A percentile compares a stretch with the other conserved stretches of the same genome.
Conservation (phyloP, 1,139 yeast genomes). For the Hyphopichia fennica region DNA sequence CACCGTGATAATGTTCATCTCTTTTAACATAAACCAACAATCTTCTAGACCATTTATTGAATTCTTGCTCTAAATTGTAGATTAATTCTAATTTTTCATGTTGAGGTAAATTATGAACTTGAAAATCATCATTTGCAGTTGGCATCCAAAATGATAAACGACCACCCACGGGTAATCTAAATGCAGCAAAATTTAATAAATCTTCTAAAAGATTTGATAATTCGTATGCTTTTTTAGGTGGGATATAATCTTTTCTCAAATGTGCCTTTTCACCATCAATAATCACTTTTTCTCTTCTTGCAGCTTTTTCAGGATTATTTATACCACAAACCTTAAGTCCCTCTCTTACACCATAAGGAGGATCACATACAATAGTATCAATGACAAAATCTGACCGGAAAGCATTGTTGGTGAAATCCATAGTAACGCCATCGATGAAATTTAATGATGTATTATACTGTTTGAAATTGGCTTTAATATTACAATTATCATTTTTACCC, state of each 20-base stretch:
- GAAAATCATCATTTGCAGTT: conserved; percentile 85
- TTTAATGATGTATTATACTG: conserved; percentile 63
- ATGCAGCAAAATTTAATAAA: conserved; percentile 68
- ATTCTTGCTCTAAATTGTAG: conserved; percentile 80
- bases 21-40: conserved; percentile 76
- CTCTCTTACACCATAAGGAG: conserved; percentile 97
- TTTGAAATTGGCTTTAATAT: conserved; percentile 66
- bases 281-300: conserved; percentile 67
- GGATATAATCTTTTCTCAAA: conserved; percentile 78
- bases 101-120: conserved; percentile 72
- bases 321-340: conserved; percentile 94
- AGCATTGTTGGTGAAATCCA: conserved; percentile 95
- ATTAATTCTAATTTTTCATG: conserved; percentile 71
- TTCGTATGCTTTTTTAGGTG: conserved; percentile 90
- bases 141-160: conserved; percentile 98
- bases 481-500: conserved; percentile 59
- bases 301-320: conserved; percentile 53
- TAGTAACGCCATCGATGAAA: conserved; percentile 75
- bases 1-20: conserved; percentile 58
- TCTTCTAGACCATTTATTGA: conserved; percentile 90
- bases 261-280: conserved; percentile 81
- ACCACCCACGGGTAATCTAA: conserved; percentile 70
- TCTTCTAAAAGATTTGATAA: conserved; percentile 76
- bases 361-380: conserved; percentile 90
- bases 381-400: conserved; percentile 61